A percentile compares a stretch with the other conserved stretches of the same genome.
phyloP scores from a whole-genome alignment of 306 rosid genomes.

The Oxytropis ochrocephala region DNA sequence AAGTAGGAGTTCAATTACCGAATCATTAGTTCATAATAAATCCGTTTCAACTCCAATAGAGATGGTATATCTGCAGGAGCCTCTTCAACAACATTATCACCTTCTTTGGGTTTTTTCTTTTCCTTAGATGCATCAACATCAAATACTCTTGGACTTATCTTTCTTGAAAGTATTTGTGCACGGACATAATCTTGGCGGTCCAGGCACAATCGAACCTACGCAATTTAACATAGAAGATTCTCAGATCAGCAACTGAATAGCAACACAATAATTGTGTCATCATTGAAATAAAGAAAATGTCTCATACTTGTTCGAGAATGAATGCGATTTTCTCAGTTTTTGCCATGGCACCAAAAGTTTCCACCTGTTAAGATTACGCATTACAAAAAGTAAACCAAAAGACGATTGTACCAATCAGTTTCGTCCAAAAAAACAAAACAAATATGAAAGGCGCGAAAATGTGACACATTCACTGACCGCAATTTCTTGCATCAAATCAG shows the following conservation, averaged over 20 bases:
- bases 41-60: conserved; percentile 67
- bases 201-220: conserved; percentile 76
- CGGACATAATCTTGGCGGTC: too few relatives aligned
- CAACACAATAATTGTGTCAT: not conserved
- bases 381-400: conserved; percentile 7
- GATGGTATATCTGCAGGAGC: conserved; percentile 86
- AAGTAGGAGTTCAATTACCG: conserved; percentile 32
- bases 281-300: not conserved
- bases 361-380: conserved; percentile 53
- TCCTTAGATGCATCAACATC: too few relatives aligned
- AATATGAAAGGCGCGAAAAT: not conserved
- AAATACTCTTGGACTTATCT: too few relatives aligned
- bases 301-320: conserved; percentile 80
- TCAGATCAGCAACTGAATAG: conserved; percentile 8
- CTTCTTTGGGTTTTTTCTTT: conserved; percentile 88
- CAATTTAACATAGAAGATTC: not conserved
- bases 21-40: conserved; percentile 79
- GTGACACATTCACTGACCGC: conserved; percentile 51
- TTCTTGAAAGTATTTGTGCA: too few relatives aligned
- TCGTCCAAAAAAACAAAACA: not conserved
- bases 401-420: not conserved
- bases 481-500: conserved; percentile 97
- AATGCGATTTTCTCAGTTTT: conserved; percentile 87
- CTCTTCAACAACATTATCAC: conserved; percentile 72
- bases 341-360: conserved; percentile 93